These are phyloP conservation scores for Nitzschia sp. DNA, from an alignment of 108 stramenopile species.

Conservation along the genomic window DNA sequence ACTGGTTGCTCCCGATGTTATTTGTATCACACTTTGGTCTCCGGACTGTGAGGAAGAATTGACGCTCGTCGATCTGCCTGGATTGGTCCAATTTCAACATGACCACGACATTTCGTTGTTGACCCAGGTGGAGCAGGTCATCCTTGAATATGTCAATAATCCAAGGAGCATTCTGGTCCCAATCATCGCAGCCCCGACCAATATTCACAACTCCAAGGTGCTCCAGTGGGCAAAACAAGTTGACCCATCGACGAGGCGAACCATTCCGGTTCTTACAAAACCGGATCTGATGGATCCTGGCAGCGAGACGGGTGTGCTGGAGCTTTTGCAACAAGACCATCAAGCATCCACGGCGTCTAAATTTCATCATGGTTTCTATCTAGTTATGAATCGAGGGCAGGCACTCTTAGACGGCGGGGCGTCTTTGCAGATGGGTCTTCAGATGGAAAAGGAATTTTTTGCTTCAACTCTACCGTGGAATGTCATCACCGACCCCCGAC, in stretches of 20 bases:
- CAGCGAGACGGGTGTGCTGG: conserved; percentile 46
- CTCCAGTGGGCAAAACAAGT: conserved; percentile 58
- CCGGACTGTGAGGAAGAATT: conserved; percentile 51
- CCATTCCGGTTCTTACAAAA: conserved; percentile 89
- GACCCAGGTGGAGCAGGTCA: conserved; percentile 64
- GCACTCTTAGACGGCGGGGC: conserved; percentile 44
- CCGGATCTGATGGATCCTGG: conserved; percentile 85
- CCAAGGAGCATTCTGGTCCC: conserved; percentile 76
- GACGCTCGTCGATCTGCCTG: conserved; percentile 90
- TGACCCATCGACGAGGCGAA: conserved; percentile 69
- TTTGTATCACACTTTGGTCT: conserved; percentile 43
- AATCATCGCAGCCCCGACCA: conserved; percentile 79
- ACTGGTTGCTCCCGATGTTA: conserved; percentile 47
- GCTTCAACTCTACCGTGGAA: conserved; percentile 54
- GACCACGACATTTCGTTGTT: conserved; percentile 26
- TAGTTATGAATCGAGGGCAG: conserved; percentile 72
- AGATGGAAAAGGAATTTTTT: conserved; percentile 54
- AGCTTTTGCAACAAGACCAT: conserved; percentile 46
- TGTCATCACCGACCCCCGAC: conserved; percentile 31
- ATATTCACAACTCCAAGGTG: conserved; percentile 85
- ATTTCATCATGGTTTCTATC: conserved; percentile 54
- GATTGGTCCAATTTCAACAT: conserved; percentile 72
- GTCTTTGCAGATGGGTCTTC: conserved; percentile 42
- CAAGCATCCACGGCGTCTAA: not conserved
- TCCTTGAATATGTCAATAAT: conserved; percentile 68